Conservation (phyloP, 1,284 basidiomycete species). For the Cutaneotrichosporon sp. region DNA sequence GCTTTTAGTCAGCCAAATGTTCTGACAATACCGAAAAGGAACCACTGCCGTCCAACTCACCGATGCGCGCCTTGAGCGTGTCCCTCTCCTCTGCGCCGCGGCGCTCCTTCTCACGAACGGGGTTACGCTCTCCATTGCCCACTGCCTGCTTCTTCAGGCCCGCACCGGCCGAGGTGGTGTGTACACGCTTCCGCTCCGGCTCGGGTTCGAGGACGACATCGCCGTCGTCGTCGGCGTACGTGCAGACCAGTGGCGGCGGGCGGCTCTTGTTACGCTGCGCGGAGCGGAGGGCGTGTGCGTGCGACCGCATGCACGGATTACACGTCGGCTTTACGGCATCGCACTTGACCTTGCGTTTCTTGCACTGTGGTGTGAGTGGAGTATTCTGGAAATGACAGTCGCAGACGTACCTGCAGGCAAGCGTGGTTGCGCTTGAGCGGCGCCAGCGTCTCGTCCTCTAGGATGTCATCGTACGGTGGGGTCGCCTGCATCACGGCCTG, state of each 20-base stretch:
- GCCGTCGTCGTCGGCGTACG: constrained; percentile 28
- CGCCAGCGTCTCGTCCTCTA: constrained; percentile 40
- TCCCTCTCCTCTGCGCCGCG: constrained; percentile 32
- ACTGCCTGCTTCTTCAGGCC: constrained; percentile 9
- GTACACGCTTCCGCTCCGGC: constrained; percentile 10
- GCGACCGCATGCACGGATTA: constrained; percentile 41
- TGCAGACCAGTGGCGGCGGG: constrained; percentile 30
- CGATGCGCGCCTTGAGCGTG: constrained; percentile 25
- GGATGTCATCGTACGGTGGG: constrained; percentile 27
- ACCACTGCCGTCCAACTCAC: constrained; percentile 17
- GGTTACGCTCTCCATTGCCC: constrained; percentile 7
- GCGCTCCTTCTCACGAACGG: constrained; percentile 22
- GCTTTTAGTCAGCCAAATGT: constrained; percentile 23
- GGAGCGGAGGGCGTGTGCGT: constrained; percentile 40
- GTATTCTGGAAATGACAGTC: background rate
- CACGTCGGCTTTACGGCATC: constrained; percentile 39
- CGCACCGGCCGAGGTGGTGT: background rate
- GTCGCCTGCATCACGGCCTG: constrained; percentile 15
- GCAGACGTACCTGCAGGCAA: constrained; percentile 29
- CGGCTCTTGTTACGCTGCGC: constrained; percentile 34
- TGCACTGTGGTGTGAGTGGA: constrained; percentile 26
- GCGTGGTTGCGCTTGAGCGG: constrained; percentile 46
- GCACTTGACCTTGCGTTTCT: constrained; percentile 46
- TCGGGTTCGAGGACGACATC: background rate
- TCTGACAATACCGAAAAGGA: too few relatives aligned